phyloP scores from a whole-genome alignment of 2,329 filamentous ascomycete genomes.

The Passalora sequoiae region DNA sequence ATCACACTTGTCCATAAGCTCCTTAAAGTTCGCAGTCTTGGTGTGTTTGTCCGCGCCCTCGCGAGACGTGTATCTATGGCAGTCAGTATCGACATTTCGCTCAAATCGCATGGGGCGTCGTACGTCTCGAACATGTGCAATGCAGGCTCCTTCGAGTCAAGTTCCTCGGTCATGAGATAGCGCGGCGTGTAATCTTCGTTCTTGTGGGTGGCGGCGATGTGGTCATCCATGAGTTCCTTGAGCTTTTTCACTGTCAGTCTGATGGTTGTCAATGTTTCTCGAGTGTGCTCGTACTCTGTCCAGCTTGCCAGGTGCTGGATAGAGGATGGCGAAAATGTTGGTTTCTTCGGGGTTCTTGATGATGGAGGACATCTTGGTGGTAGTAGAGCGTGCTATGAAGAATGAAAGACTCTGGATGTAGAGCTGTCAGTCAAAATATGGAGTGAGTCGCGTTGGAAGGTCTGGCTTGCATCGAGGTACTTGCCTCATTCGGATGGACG shows the following conservation, averaged over 20 bases:
- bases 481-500: conserved; percentile 2
- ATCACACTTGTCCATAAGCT: conserved; percentile 14
- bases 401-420: too few relatives aligned
- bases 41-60: conserved; percentile 19
- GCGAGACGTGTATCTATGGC: conserved; percentile 20
- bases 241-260: conserved; percentile 3
- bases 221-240: conserved; percentile 15
- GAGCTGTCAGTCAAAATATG: neutral
- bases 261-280: neutral
- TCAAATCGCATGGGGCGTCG: too few relatives aligned
- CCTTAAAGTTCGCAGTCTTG: conserved; percentile 19
- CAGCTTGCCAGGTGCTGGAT: conserved; percentile 16
- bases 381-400: too few relatives aligned
- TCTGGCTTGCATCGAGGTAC: neutral
- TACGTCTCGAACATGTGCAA: conserved; percentile 25
- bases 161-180: conserved; percentile 22
- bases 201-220: conserved; percentile 15
- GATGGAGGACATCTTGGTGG: conserved; percentile 10
- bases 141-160: conserved; percentile 19
- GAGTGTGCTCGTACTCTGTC: conserved; percentile 6
- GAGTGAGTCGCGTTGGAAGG: neutral
- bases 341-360: conserved; percentile 15
- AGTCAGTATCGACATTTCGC: too few relatives aligned
- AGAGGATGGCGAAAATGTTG: conserved; percentile 19
- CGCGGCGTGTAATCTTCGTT: conserved; percentile 23